Base-by-base conservation (phyloP, 257 asterid species). In the Osmanthus fragrans region DNA sequence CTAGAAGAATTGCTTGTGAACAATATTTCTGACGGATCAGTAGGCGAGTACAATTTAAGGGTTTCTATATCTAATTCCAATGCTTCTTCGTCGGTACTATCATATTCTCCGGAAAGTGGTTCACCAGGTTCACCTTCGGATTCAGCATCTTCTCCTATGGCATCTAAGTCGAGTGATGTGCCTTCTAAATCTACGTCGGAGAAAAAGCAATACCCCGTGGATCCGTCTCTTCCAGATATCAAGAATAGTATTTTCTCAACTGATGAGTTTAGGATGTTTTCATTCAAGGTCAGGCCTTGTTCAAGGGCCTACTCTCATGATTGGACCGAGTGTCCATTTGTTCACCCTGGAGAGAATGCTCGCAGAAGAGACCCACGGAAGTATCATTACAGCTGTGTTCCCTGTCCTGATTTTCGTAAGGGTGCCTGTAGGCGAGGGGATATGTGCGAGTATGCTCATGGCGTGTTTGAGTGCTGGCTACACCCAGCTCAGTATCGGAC, bases 251-350 rank as follows among this genome's bases (percentile, higher is more conserved):
- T 91, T 68, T 95, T 90, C 78, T 81, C 98, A 7, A 91, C 92
- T 11, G 99, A 95, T 54, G 99, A 95, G 84, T 95, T 95, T 76
- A 87, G 99, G 18, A 95, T 95, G 98, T 95, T 89, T 73, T 88
- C 97, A 0, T 93, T 95, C 81, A 95, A 95, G 91, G 96, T 95
- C 29, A 77, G 98, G 70, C 98, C 98, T 58, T 95, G 99, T 83
- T 95, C 99, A 1, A 86, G 99, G 83, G 99, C 99, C 51, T 95
- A 95, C 74, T 93, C 99, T 73, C 99, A 95, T 74, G 99, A 95
- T 77, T 95, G 99, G 99, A 93, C 99, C 0, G 98, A 93, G 84
- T 95, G 99, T 60, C 99, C 98, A 11, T 95, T 95, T 72, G 98
- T 90, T 70, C 98, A 95, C 82, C 99, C 97, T 11, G 99, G 99